Conservation (phyloP, 2,329 filamentous ascomycete species). For the Fusarium zealandicum region DNA sequence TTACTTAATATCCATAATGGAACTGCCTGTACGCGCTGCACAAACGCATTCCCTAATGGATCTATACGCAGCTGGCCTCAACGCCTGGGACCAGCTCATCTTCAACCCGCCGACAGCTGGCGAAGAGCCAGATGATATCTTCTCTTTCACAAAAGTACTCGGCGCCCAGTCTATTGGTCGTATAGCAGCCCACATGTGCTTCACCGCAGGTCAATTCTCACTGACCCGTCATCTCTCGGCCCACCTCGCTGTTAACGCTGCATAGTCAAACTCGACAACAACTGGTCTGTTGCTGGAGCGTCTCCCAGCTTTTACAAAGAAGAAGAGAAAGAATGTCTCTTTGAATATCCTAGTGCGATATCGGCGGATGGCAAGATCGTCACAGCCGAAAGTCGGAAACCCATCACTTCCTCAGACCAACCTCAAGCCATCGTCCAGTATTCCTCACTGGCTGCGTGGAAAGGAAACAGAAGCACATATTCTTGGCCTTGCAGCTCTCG, state of each 20-base stretch:
- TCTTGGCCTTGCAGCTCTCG: constrained; percentile 36
- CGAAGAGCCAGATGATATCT: constrained; percentile 55
- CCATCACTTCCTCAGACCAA: not conserved
- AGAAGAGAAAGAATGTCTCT: not conserved
- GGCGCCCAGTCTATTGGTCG: constrained; percentile 45
- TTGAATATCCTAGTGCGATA: constrained; percentile 20
- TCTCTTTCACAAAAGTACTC: constrained; percentile 54
- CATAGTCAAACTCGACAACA: constrained; percentile 32
- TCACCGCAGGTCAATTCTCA: constrained; percentile 53
- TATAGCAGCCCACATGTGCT: constrained; percentile 50
- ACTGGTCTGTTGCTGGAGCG: constrained; percentile 33
- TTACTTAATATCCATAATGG: not conserved
- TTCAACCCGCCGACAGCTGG: constrained; percentile 41
- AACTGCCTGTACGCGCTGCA: constrained; percentile 18
- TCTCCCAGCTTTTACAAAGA: not conserved
- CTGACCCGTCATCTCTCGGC: too few species aligned
- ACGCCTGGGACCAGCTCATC: constrained; percentile 63
- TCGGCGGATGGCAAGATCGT: constrained; percentile 30
- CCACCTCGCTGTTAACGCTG: not conserved
- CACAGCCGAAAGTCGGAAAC: not conserved
- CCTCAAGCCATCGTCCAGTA: constrained; percentile 30
- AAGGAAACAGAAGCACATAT: not conserved
- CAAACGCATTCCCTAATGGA: constrained; percentile 47
- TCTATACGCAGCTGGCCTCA: constrained; percentile 63
- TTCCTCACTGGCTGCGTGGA: constrained; percentile 33